These are phyloP conservation scores for Kuraishia hungarica DNA, from an alignment of 805 yeast genomes.

Conservation along the genomic window DNA sequence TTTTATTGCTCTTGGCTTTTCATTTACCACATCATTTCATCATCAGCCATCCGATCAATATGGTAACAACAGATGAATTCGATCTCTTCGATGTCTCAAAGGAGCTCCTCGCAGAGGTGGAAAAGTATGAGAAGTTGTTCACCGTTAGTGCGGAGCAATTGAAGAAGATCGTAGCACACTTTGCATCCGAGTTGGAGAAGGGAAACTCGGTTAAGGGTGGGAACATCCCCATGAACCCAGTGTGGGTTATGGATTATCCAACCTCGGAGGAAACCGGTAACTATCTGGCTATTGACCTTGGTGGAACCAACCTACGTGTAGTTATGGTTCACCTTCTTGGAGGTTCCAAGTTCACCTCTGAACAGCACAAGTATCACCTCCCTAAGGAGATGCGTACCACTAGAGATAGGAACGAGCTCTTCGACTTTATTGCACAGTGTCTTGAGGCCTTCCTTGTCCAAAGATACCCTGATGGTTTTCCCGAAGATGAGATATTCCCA, in stretches of 20 bases:
- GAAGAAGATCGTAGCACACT: slow-evolving; percentile 36
- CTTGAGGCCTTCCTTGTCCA: slow-evolving; percentile 64
- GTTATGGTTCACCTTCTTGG: slow-evolving; percentile 53
- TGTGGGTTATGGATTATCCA: slow-evolving; percentile 55
- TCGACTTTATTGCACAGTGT: slow-evolving; percentile 83
- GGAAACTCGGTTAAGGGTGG: slow-evolving; percentile 46
- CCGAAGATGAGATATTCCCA: slow-evolving; percentile 47
- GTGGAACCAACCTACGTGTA: slow-evolving; percentile 56
- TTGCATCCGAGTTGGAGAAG: slow-evolving; percentile 41
- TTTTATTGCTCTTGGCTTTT: not conserved
- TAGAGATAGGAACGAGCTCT: slow-evolving; percentile 60
- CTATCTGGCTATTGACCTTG: slow-evolving; percentile 51
- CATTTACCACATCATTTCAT: slow-evolving; percentile 3
- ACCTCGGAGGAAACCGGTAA: slow-evolving; percentile 52
- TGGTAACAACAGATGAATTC: not conserved
- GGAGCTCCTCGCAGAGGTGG: slow-evolving; percentile 2
- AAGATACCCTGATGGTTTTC: slow-evolving; percentile 62
- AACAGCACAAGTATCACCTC: slow-evolving; percentile 80
- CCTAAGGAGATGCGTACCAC: slow-evolving; percentile 80
- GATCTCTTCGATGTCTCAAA: not conserved
- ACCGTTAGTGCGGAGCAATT: slow-evolving; percentile 33
- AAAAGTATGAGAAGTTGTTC: slow-evolving; percentile 15
- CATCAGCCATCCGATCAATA: slow-evolving; percentile 1
- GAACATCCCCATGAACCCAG: slow-evolving; percentile 54
- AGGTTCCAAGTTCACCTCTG: slow-evolving; percentile 73